Base-by-base conservation (phyloP, 768 basidiomycete genomes). In the Phanerochaete carnosa region DNA sequence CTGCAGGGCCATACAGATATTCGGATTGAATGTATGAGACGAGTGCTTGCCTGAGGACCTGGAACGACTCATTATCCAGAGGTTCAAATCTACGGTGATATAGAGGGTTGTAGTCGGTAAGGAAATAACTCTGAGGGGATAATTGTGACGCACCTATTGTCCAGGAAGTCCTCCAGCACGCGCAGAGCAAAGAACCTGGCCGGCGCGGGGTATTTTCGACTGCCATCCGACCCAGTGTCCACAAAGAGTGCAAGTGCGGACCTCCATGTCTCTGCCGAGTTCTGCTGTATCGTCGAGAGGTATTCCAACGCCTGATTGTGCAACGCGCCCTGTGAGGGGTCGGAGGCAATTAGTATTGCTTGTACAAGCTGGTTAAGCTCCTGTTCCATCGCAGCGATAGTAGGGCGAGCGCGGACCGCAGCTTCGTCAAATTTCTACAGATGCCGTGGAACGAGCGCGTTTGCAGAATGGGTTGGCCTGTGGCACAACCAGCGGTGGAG, bases 241-340 rank as follows among this genome's bases (percentile, higher is more conserved):
- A 87, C 81, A 69, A 93, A 94, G 47, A 93, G 78, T 33, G 83
- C 78, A 62, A 94, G 79, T 29, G 90, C 90, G 46, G 94, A 80
- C 70, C 87, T 82, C 94, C 95, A 98, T 22, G 86, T 85, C 64
- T 83, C 82, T 62, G 80, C 78, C 15, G 88, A 80, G 72, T 90
- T 90, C 72, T 87, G 85, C 68, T 92, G 89, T 63, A 97, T 80
- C 58, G 80, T 83, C 29, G 84, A 81, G 32, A 98, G 79, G 73
- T 90, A 98, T 58, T 88, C 85, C 66, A 97, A 79, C 33, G 95
- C 95, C 72, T 95, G 89, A 60, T 87, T 89, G 74, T 95, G 92
- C 33, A 96, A 75, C 28, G 82, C 72, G 58, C 77, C 78, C 73
- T 87, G 89, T 15, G 79, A 76, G 57, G 88, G 89, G 77, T 94